phyloP scores from a whole-genome alignment of 495 filamentous ascomycete species.

The Elasticomyces elasticus region DNA sequence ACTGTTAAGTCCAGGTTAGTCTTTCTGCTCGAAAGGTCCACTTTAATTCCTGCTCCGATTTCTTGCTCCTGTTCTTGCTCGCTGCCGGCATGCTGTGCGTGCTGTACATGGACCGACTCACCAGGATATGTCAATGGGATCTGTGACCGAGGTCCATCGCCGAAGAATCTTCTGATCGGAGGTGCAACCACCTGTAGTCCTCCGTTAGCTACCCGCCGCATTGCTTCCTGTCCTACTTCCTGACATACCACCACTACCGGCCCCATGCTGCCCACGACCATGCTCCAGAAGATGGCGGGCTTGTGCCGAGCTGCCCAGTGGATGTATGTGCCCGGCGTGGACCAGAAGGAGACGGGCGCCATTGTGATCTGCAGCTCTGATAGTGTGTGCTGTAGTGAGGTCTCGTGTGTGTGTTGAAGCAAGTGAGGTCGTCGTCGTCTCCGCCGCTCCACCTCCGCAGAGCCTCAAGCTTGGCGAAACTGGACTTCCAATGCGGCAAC shows the following conservation, averaged over 20 bases:
- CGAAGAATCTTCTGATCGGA: slow-evolving; percentile 55
- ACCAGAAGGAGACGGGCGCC: slow-evolving; percentile 65
- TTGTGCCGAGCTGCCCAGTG: slow-evolving; percentile 78
- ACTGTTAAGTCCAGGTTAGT: neutral
- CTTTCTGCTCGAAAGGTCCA: neutral
- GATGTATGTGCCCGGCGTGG: slow-evolving; percentile 66
- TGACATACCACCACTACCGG: slow-evolving; percentile 50
- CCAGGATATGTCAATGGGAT: slow-evolving; percentile 87
- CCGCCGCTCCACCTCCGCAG: slow-evolving; percentile 7
- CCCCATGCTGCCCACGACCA: slow-evolving; percentile 59
- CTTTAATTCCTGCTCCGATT: neutral
- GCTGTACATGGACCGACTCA: slow-evolving; percentile 39
- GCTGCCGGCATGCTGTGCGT: neutral
- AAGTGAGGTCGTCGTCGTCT: neutral
- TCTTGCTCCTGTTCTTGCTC: neutral
- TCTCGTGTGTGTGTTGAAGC: neutral
- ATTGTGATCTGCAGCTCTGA: too few species aligned
- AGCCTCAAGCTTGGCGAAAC: slow-evolving; percentile 16
- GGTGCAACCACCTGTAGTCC: slow-evolving; percentile 42
- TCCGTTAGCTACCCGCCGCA: neutral
- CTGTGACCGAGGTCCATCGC: slow-evolving; percentile 56
- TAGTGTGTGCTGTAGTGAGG: neutral
- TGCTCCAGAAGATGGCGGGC: slow-evolving; percentile 80
- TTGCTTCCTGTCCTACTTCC: neutral
- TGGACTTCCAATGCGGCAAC: neutral